Conservation (phyloP, 2,329 filamentous ascomycete genomes). For the Tolypocladium tropicale region DNA sequence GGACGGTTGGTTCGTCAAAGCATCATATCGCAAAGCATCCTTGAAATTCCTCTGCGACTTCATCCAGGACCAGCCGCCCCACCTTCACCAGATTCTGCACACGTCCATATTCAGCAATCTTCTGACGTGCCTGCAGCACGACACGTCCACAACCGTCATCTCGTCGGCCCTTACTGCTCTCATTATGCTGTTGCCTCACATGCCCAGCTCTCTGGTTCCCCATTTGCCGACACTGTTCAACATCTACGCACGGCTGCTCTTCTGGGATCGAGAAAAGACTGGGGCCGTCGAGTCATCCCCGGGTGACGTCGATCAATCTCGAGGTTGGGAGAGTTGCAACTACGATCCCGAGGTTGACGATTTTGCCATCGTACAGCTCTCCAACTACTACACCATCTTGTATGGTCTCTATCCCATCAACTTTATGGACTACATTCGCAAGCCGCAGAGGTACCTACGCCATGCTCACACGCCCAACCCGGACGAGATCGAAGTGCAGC, state of each 20-base stretch:
- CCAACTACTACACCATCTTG: constrained; percentile 70
- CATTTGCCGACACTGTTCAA: constrained; percentile 68
- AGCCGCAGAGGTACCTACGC: constrained; percentile 68
- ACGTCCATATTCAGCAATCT: constrained; percentile 64
- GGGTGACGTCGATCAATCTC: constrained; percentile 25
- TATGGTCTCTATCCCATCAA: constrained; percentile 80
- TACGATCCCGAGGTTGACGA: constrained; percentile 54
- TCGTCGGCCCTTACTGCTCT: constrained; percentile 64
- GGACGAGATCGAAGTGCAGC: constrained; percentile 69
- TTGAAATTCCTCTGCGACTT: constrained; percentile 62
- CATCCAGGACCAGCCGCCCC: constrained; percentile 66
- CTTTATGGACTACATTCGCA: constrained; percentile 77
- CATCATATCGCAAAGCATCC: constrained; percentile 51
- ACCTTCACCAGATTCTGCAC: constrained; percentile 62
- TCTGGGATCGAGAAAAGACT: constrained; percentile 56
- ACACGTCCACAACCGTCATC: constrained; percentile 69
- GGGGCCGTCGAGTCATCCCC: constrained; percentile 25
- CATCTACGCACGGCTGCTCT: constrained; percentile 68
- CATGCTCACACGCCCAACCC: constrained; percentile 59
- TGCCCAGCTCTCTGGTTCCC: constrained; percentile 59
- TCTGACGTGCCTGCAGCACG: constrained; percentile 62
- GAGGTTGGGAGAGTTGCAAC: constrained; percentile 52
- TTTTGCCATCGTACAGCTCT: constrained; percentile 53
- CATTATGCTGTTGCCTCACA: constrained; percentile 75
- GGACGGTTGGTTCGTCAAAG: constrained; percentile 55